phyloP scores from a whole-genome alignment of 768 basidiomycete genomes.

The Tricholoma saponaceum region DNA sequence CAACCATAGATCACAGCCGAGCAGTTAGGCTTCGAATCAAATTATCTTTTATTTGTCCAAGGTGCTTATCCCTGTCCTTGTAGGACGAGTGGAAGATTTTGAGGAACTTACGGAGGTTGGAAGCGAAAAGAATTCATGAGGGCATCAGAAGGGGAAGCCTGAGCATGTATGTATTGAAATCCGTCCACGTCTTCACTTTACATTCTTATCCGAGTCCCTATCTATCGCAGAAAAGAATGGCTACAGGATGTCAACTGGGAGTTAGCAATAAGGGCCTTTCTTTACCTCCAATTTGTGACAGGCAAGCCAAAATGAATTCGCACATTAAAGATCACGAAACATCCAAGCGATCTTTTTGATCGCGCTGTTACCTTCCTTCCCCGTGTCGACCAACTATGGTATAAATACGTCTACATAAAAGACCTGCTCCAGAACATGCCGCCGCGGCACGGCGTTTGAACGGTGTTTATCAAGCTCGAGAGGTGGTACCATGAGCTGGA shows the following conservation, averaged over 20 bases:
- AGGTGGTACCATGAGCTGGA: conserved; percentile 89
- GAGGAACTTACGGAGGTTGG: conserved; percentile 89
- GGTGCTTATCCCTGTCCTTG: too few relatives aligned
- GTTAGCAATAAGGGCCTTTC: too few relatives aligned
- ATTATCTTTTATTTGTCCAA: not conserved
- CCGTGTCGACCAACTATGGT: conserved; percentile 96
- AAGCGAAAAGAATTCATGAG: conserved; percentile 93
- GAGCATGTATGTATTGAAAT: conserved; percentile 57
- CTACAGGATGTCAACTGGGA: conserved; percentile 85
- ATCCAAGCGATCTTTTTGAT: conserved; percentile 95
- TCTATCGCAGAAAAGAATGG: conserved; percentile 70
- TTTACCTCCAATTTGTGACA: conserved; percentile 1
- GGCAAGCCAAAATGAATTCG: conserved; percentile 96
- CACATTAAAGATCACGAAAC: conserved; percentile 91
- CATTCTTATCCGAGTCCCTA: conserved; percentile 1
- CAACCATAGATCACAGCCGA: conserved; percentile 87
- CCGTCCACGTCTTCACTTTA: not conserved
- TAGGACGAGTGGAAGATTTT: conserved; percentile 93
- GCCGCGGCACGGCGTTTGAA: conserved; percentile 95
- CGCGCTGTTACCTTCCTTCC: conserved; percentile 95
- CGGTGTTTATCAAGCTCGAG: conserved; percentile 99
- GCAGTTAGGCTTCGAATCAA: conserved; percentile 71
- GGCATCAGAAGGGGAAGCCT: conserved; percentile 75
- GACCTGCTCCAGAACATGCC: conserved; percentile 95
- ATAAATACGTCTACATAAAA: conserved; percentile 98